phyloP scores from a whole-genome alignment of 208 protist genomes.

The Tritrichomonas foetus region DNA sequence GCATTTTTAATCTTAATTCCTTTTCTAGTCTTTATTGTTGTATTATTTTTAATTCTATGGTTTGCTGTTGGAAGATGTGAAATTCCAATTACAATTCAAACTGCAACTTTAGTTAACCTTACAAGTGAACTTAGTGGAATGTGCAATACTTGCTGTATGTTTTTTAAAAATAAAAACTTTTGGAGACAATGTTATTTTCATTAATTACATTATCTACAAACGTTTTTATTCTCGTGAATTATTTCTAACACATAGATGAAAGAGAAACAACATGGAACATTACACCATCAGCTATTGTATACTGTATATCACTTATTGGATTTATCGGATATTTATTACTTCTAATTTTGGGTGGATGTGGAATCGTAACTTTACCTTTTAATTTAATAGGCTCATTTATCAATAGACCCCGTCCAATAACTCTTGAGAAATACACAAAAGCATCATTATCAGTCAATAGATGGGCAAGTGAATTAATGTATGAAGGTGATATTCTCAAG shows the following conservation, averaged over 20 bases:
- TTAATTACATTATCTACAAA: too few species aligned
- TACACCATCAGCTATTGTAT: neutral
- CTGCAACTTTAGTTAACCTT: neutral
- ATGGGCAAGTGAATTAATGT: neutral
- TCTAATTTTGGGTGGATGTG: neutral
- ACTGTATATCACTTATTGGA: neutral
- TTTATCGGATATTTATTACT: slow-evolving; percentile 1
- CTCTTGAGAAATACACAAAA: neutral
- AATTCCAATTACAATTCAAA: neutral
- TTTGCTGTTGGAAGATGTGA: neutral
- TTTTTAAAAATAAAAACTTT: too few species aligned
- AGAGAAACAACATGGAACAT: neutral
- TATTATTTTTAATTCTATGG: neutral
- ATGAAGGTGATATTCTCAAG: neutral
- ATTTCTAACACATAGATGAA: neutral
- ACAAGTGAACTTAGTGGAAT: too few species aligned
- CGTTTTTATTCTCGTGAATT: too few species aligned
- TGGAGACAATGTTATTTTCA: too few species aligned
- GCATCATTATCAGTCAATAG: neutral
- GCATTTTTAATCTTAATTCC: neutral
- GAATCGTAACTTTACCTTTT: neutral
- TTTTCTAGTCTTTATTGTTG: neutral
- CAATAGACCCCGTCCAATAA: neutral
- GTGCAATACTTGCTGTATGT: too few species aligned
- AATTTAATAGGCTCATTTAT: neutral